These are phyloP conservation scores for Kazachstania bromeliacearum DNA, from an alignment of 805 yeast genomes.

Conservation along the genomic window DNA sequence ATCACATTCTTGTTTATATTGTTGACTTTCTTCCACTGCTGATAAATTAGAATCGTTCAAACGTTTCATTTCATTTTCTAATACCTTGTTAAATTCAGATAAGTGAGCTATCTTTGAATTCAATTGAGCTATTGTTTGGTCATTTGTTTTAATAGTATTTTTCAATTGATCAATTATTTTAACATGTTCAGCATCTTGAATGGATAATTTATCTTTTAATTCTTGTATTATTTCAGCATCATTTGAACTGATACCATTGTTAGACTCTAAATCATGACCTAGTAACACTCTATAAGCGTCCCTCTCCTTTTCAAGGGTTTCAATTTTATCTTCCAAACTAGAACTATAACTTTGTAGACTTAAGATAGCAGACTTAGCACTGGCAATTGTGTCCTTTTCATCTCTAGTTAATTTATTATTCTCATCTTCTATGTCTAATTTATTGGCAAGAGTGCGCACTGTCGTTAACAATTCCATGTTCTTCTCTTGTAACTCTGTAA, in stretches of 20 bases:
- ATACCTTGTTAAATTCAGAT: background rate
- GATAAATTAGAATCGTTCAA: background rate
- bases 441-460: constrained; percentile 61
- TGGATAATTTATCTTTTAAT: background rate
- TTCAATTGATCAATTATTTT: background rate
- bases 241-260: background rate
- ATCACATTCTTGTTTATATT: background rate
- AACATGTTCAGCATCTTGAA: background rate
- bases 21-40: background rate
- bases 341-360: constrained; percentile 49
- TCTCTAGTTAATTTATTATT: constrained; percentile 14
- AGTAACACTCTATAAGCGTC: constrained; percentile 44
- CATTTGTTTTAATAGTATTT: background rate
- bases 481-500: constrained; percentile 60
- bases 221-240: background rate
- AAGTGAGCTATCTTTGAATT: background rate
- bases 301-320: constrained; percentile 50
- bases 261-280: background rate
- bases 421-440: constrained; percentile 62
- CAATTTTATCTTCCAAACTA: constrained; percentile 39
- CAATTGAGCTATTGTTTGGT: background rate
- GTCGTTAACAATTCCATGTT: constrained; percentile 64
- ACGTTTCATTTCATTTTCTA: background rate
- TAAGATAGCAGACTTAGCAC: constrained; percentile 54
- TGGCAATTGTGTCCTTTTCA: constrained; percentile 33